Evolutionary conservation across 73 alveolate species (phyloP), one percentile per base, ranked within the genome.

Genomic region (Blepharisma stoltei): DNA sequence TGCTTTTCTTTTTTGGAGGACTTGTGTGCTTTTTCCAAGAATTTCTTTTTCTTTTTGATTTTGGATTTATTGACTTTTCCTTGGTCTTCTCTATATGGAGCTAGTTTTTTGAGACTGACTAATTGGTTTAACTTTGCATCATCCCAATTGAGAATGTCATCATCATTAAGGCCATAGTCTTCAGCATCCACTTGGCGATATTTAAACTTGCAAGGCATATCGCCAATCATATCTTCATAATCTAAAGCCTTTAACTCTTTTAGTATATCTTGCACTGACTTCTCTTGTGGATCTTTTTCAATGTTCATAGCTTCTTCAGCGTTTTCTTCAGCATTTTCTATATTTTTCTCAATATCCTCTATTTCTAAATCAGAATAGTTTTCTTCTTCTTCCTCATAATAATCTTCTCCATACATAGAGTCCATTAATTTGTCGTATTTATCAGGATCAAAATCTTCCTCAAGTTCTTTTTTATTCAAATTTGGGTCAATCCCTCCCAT

Each of bases 121-220:
- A 89, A 82, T 80, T 92, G 83, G 85, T 95, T 96, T 27, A 96
- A 85, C 25, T 93, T 73, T 71, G 89, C 91, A 88, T 93, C 98
- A 85, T 96, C 98, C 54, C 94, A 90, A 45, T 87, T 88, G 7
- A 96, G 78, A 71, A 96, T 76, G 83, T 95, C 98, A 68, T 96
- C 99, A 80, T 93, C 95, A 20, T 97, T 95, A 11, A 96, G 89
- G 6, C 99, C 99, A 73, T 89, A 96, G 75, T 90, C 95, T 54
- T 88, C 92, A 70, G 86, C 80, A 1, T 77, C 77, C 9, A 96
- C 99, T 81, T 95, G 90, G 5, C 90, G 85, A 84, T 96, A 96
- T 88, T 84, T 92, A 79, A 96, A 96, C 73, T 90, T 88, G 41
- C 98, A 93, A 8, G 91, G 93, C 46, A 96, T 81, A 6, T 86